Base-by-base conservation (phyloP, 352 stramenopile genomes). In the Pythium chondricola region DNA sequence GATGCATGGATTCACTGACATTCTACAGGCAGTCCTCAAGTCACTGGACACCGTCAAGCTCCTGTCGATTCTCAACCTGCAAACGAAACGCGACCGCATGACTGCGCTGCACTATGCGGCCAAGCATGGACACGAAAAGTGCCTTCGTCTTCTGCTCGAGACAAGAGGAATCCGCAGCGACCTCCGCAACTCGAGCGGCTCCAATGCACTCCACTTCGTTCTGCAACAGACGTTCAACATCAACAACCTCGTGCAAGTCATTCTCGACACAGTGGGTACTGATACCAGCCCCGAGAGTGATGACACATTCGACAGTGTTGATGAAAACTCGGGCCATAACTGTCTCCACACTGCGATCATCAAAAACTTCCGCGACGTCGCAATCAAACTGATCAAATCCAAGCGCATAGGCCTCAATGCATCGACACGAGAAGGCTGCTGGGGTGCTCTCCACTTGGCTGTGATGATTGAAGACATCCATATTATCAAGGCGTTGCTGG, bases 181-280 rank as follows among this genome's bases (percentile, higher is more conserved):
- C 39, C 13, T 83, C 16, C 49, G 52, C 10, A 63, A 73, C 16
- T 20, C 39, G 18, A 65, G 52, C 40, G 73, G 78, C 5, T 73
- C 63, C 27, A 88, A 75, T 20, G 67, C 71, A 1, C 50, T 90
- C 14, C 75, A 90, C 40, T 55, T 88, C 9, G 67, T 68, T n/a
- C 58, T 88, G 0, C 52, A 69, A 26, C 73, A 79, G 37, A 71
- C 66, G 4, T 90, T 90, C 37, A 67, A 85, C 43, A 76, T 89
- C 26, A 69, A 83, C 0, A 61, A 61, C 17, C 67, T 89, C 5
- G 47, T 84, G 2, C 32, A 67, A 0, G 48, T 57, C 7, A 85
- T 89, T 41, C 42, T 80, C 18, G 25, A 52, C 2, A 39, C 59
- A 9, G 13, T 44, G 3, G 26, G 4, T 13, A 32, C n/a, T 8